Evolutionary conservation across 2,329 filamentous ascomycete genomes (phyloP).

Genomic region (Claviceps lovelessii): DNA sequence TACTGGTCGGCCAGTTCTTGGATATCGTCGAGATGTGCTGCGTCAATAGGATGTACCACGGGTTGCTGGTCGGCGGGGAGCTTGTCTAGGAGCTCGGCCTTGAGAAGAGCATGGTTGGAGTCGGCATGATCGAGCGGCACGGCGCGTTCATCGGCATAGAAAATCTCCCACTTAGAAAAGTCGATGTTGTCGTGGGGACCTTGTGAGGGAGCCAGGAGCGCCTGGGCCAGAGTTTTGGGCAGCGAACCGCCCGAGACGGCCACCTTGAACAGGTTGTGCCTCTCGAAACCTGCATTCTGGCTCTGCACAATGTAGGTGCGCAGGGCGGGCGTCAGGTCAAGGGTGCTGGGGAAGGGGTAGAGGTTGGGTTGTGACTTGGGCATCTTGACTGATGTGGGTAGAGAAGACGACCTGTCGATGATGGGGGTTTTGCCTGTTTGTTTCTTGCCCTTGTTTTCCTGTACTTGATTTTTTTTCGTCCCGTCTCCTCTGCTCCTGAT

Average conservation of each 20-base stretch:
- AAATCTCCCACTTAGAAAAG: conserved; percentile 90
- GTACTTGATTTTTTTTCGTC: background rate
- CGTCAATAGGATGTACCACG: conserved; percentile 65
- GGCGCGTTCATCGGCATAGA: conserved; percentile 94
- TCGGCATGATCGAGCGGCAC: conserved; percentile 84
- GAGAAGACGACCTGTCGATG: background rate
- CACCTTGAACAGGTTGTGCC: conserved; percentile 78
- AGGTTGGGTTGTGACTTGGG: conserved; percentile 51
- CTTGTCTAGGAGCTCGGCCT: conserved; percentile 77
- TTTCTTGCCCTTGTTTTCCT: background rate
- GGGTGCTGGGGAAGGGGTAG: conserved; percentile 60
- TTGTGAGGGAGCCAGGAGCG: conserved; percentile 48
- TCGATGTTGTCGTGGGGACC: conserved; percentile 48
- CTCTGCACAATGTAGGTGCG: conserved; percentile 69
- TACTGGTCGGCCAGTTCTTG: conserved; percentile 92
- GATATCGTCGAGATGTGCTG: conserved; percentile 50
- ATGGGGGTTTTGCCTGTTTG: background rate
- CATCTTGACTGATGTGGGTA: conserved; percentile 21
- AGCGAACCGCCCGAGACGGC: conserved; percentile 89
- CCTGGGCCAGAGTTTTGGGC: conserved; percentile 73
- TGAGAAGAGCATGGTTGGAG: conserved; percentile 84
- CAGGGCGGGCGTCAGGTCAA: conserved; percentile 60
- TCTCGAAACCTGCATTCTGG: conserved; percentile 64
- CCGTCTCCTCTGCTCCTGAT: background rate
- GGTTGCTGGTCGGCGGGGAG: conserved; percentile 57